Evolutionary conservation across 2,329 filamentous ascomycete species (phyloP).

Genomic region (Pyricularia grisea): DNA sequence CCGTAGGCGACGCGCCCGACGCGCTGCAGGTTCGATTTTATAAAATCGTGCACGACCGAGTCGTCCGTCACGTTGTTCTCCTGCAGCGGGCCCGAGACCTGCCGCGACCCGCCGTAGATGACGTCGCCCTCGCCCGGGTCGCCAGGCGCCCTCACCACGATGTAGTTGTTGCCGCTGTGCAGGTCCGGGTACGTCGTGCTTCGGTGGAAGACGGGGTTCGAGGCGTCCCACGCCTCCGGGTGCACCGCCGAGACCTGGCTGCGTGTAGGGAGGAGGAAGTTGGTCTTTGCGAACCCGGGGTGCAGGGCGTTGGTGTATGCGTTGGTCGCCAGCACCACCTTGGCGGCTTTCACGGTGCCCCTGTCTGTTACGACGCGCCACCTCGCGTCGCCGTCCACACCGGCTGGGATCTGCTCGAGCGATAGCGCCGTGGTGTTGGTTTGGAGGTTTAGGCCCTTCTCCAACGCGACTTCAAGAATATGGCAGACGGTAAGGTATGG

Average conservation of each 20-base stretch:
- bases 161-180: slow-evolving; percentile 55
- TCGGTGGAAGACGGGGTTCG: slow-evolving; percentile 20
- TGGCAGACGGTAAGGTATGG: slow-evolving; percentile 39
- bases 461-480: slow-evolving; percentile 33
- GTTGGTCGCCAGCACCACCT: slow-evolving; percentile 18
- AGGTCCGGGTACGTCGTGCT: slow-evolving; percentile 35
- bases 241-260: neutral
- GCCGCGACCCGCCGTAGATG: slow-evolving; percentile 51
- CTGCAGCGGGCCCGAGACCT: slow-evolving; percentile 13
- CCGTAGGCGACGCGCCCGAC: slow-evolving; percentile 42
- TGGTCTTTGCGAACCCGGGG: slow-evolving; percentile 14
- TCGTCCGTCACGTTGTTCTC: slow-evolving; percentile 51
- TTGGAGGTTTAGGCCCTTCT: slow-evolving; percentile 38
- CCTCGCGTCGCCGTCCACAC: slow-evolving; percentile 19
- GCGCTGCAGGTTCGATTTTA: slow-evolving; percentile 35
- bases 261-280: neutral
- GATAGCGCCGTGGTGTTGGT: slow-evolving; percentile 36
- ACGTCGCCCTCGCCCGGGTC: slow-evolving; percentile 37
- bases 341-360: slow-evolving; percentile 16
- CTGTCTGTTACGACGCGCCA: slow-evolving; percentile 21
- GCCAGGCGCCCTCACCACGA: slow-evolving; percentile 45
- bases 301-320: slow-evolving; percentile 27
- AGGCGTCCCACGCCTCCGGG: slow-evolving; percentile 8
- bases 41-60: slow-evolving; percentile 35
- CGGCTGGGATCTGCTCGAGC: slow-evolving; percentile 5